These are phyloP conservation scores for Ustilago hordei DNA, from an alignment of 1,284 basidiomycete genomes.

Conservation along the genomic window DNA sequence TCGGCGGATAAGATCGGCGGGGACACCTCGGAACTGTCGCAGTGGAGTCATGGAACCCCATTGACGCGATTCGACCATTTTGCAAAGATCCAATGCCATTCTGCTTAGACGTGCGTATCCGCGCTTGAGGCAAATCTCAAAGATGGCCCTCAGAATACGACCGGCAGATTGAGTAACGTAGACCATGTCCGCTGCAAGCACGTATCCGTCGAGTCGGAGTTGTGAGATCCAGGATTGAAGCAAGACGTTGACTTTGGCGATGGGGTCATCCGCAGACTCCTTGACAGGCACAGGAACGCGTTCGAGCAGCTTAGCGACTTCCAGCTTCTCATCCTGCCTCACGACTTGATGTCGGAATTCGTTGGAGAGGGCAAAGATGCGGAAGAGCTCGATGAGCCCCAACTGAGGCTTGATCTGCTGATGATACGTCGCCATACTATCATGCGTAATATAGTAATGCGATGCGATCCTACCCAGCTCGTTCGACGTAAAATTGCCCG, in stretches of 20 bases:
- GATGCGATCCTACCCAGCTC: slow-evolving; percentile 89
- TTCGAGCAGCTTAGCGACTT: slow-evolving; percentile 91
- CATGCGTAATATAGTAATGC: slow-evolving; percentile 95
- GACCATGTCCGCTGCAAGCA: slow-evolving; percentile 98
- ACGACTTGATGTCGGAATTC: slow-evolving; percentile 94
- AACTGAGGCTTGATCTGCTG: slow-evolving; percentile 90
- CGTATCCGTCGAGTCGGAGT: slow-evolving; percentile 94
- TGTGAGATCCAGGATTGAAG: slow-evolving; percentile 95
- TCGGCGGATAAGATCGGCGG: slow-evolving; percentile 87
- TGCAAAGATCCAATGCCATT: slow-evolving; percentile 91
- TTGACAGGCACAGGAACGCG: slow-evolving; percentile 97
- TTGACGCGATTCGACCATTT: slow-evolving; percentile 84
- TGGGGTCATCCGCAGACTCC: slow-evolving; percentile 93
- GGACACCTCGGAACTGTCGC: slow-evolving; percentile 90
- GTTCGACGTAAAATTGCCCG: slow-evolving; percentile 80
- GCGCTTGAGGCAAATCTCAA: slow-evolving; percentile 96
- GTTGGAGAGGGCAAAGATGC: slow-evolving; percentile 94
- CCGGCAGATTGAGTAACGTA: slow-evolving; percentile 75
- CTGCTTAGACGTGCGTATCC: slow-evolving; percentile 97
- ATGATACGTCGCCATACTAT: slow-evolving; percentile 96
- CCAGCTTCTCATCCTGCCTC: slow-evolving; percentile 73
- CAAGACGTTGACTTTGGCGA: slow-evolving; percentile 96
- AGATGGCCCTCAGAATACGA: slow-evolving; percentile 92
- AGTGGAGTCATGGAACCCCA: slow-evolving; percentile 98
- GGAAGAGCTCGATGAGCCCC: slow-evolving; percentile 89